Evolutionary conservation across 306 rosid species (phyloP).

Genomic region (Acacia acuminata): DNA sequence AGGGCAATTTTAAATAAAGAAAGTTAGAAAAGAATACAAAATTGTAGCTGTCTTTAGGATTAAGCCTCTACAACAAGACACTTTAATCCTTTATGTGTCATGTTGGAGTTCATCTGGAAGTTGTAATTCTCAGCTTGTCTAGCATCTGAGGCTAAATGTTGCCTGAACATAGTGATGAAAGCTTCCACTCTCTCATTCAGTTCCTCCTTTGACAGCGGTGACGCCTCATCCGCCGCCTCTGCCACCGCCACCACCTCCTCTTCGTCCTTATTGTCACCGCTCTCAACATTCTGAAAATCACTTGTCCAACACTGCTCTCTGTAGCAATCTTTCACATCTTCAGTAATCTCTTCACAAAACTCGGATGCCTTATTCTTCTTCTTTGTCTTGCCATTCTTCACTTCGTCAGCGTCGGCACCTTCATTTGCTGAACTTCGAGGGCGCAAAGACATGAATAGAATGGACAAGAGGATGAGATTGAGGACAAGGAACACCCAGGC

Average conservation of each 20-base stretch:
- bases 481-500: constrained; percentile 79
- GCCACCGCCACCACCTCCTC: constrained; percentile 24
- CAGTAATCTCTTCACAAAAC: constrained; percentile 35
- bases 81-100: constrained; percentile 34
- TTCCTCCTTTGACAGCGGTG: constrained; percentile 74
- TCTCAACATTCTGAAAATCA: constrained; percentile 30
- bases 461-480: constrained; percentile 75
- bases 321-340: constrained; percentile 33
- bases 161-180: constrained; percentile 88
- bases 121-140: constrained; percentile 41
- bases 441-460: constrained; percentile 69
- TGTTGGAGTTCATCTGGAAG: constrained; percentile 19
- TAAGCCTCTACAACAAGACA: constrained; percentile 40
- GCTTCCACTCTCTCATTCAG: constrained; percentile 93
- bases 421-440: constrained; percentile 31
- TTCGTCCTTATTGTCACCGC: constrained; percentile 27
- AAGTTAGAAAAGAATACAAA: constrained; percentile 26
- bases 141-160: constrained; percentile 83
- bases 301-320: constrained; percentile 28
- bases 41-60: neutral
- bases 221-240: constrained; percentile 32
- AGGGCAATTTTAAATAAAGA: constrained; percentile 24
- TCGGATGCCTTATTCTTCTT: constrained; percentile 6
- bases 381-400: constrained; percentile 34
- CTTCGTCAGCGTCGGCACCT: constrained; percentile 1